Percentiles rank a stretch among this genome's conserved stretches.
phyloP scores from a whole-genome alignment of 331 rosid species.

The Rosa hybrid region DNA sequence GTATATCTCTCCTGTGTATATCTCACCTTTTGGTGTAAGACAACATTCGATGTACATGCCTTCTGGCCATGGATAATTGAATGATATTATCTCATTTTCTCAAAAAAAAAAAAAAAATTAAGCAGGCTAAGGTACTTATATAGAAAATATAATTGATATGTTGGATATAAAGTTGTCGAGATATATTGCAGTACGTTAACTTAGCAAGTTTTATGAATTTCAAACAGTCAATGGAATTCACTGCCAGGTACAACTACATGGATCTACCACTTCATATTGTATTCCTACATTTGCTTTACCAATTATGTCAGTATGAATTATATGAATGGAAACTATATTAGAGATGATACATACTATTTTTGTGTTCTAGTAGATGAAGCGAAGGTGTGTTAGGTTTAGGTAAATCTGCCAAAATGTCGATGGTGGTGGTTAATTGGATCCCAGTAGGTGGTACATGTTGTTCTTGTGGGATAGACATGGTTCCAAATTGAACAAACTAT shows the following conservation, averaged over 20 bases:
- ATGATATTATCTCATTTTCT: too few relatives aligned
- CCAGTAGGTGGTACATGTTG: not conserved
- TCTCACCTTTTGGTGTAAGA: too few relatives aligned
- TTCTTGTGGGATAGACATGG: not conserved
- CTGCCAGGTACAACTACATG: not conserved
- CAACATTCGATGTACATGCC: too few relatives aligned
- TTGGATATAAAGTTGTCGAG: not conserved
- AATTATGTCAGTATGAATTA: not conserved
- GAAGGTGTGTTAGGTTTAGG: not conserved
- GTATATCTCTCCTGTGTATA: not conserved
- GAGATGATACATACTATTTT: not conserved
- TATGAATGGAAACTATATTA: not conserved
- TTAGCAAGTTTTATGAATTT: not conserved
- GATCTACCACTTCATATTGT: not conserved
- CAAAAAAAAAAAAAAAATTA: too few relatives aligned
- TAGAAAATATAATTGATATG: not conserved
- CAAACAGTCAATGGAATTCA: not conserved
- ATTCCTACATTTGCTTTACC: not conserved
- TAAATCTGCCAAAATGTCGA: not conserved
- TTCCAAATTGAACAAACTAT: not conserved
- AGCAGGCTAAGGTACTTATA: not conserved
- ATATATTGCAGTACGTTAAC: not conserved
- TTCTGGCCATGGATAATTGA: too few relatives aligned
- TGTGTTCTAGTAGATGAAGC: not conserved
- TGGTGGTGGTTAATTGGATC: not conserved